A percentile compares a stretch with the other conserved stretches of the same genome.
These are phyloP conservation scores for Cyclostephanos invisitatus DNA, from an alignment of 108 stramenopile genomes.

Conservation along the genomic window DNA sequence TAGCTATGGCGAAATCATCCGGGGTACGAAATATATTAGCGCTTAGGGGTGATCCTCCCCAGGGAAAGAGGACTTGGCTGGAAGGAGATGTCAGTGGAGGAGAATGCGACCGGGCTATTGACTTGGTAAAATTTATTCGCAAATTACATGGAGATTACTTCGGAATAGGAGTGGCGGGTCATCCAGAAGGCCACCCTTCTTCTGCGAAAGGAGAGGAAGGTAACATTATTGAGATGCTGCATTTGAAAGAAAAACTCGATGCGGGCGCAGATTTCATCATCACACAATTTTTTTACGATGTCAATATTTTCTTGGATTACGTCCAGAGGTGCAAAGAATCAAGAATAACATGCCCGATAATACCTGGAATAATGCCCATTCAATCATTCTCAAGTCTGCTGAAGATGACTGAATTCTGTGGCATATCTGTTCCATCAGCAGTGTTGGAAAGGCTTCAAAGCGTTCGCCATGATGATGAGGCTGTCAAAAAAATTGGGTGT, in stretches of 20 bases:
- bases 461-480: slow-evolving; percentile 92
- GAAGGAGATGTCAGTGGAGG: slow-evolving; percentile 67
- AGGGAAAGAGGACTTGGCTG: slow-evolving; percentile 79
- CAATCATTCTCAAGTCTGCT: slow-evolving; percentile 83
- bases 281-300: slow-evolving; percentile 97
- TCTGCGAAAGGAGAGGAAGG: slow-evolving; percentile 52
- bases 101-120: slow-evolving; percentile 83
- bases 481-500: slow-evolving; percentile 90
- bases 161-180: slow-evolving; percentile 93
- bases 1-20: slow-evolving; percentile 59
- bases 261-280: slow-evolving; percentile 96
- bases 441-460: slow-evolving; percentile 63
- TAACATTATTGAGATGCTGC: slow-evolving; percentile 61
- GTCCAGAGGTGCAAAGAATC: slow-evolving; percentile 67
- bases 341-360: slow-evolving; percentile 91
- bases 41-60: slow-evolving; percentile 94
- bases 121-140: slow-evolving; percentile 90
- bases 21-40: slow-evolving; percentile 93
- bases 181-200: slow-evolving; percentile 95
- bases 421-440: slow-evolving; percentile 68
- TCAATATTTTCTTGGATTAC: slow-evolving; percentile 76
- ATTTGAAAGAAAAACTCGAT: slow-evolving; percentile 92
- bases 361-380: slow-evolving; percentile 96
- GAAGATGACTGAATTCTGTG: slow-evolving; percentile 83
- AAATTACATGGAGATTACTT: slow-evolving; percentile 93